Evolutionary conservation across 495 filamentous ascomycete species (phyloP), one percentile per base, ranked within the genome.

Genomic region (Aspergillus ellipticus): DNA sequence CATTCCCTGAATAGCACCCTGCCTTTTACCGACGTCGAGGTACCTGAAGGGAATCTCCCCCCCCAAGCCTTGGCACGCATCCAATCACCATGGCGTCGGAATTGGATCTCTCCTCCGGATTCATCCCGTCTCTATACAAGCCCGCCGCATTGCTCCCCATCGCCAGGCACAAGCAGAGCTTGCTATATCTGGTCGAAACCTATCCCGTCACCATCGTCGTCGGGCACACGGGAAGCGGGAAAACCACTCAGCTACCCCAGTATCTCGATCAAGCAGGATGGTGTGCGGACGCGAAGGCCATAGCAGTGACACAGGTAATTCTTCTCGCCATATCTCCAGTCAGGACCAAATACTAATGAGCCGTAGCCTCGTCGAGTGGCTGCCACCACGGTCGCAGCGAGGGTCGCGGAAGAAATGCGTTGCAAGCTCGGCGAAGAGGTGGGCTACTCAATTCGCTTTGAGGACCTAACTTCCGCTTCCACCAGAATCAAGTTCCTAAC

Each of bases 401-500:
- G 94, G 66, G 94, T 98, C 16, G 95, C 94, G 4, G 89, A 96
- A 59, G 94, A 99, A 71, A 87, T 92, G 81, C 86, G 91, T 10
- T 90, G 89, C 67, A 87, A 92, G 60, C 60, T 98, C 19, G 95
- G 94, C 16, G 90, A 96, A 73, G 89, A 97, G 71, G 92, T 97
- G 51, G 95, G 95, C 45, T 97, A 97, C 67, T 92, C 91, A 19
- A 96, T 97, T 57, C 83, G 94, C 51, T 99, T 99, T 67, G 95
- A 97, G 66, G 94, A 97, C 77, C 77, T 88, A 59, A 96, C 92
- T n/a, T 96, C 91, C 42, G 82, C 87, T 10, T 76, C 80, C 47
- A 99, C 94, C 2, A 82, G 83, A 47, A 95, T 99, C 70, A 99
- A 99, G 67, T 99, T 97, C 67, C 71, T 97, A 56, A 97, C 95